phyloP scores from a whole-genome alignment of 2,329 filamentous ascomycete species.

The Coniella lustricola region DNA sequence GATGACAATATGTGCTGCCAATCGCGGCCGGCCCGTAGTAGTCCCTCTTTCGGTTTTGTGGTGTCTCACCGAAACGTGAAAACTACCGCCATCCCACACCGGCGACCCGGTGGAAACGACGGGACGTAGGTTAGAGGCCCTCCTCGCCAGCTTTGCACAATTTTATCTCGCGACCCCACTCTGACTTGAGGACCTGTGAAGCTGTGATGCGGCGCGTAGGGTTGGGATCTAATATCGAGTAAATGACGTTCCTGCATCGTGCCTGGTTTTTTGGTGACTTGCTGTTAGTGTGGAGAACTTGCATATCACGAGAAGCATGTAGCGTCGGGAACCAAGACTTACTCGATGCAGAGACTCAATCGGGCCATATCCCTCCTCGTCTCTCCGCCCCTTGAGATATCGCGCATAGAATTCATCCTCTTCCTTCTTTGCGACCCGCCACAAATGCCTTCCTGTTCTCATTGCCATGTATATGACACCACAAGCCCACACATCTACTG shows the following conservation, averaged over 20 bases:
- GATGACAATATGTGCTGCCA: too few relatives aligned
- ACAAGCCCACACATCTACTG: constrained; percentile 97
- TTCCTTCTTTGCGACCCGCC: constrained; percentile 93
- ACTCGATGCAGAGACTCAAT: constrained; percentile 94
- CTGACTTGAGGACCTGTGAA: constrained; percentile 92
- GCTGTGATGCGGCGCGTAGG: constrained; percentile 87
- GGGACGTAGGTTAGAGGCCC: constrained; percentile 58
- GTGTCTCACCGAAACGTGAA: constrained; percentile 16
- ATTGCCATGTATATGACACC: constrained; percentile 99
- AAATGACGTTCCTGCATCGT: constrained; percentile 96
- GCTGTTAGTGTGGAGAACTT: too few relatives aligned
- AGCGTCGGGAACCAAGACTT: too few relatives aligned
- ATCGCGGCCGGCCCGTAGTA: too few relatives aligned
- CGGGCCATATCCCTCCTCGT: constrained; percentile 91
- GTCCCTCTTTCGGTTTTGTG: too few relatives aligned
- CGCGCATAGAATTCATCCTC: constrained; percentile 96
- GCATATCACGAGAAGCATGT: too few relatives aligned
- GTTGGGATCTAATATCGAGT: constrained; percentile 95
- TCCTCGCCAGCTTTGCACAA: constrained; percentile 95
- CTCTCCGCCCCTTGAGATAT: constrained; percentile 85
- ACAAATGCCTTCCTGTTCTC: constrained; percentile 90
- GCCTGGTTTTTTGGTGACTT: constrained; percentile 61
- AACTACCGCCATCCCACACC: constrained; percentile 15
- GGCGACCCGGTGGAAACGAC: constrained; percentile 18
- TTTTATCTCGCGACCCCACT: constrained; percentile 97